Percentiles rank a stretch among this genome's conserved stretches.
These are phyloP conservation scores for Cladosporium sp. DNA, from an alignment of 2,329 filamentous ascomycete species.

Conservation along the genomic window DNA sequence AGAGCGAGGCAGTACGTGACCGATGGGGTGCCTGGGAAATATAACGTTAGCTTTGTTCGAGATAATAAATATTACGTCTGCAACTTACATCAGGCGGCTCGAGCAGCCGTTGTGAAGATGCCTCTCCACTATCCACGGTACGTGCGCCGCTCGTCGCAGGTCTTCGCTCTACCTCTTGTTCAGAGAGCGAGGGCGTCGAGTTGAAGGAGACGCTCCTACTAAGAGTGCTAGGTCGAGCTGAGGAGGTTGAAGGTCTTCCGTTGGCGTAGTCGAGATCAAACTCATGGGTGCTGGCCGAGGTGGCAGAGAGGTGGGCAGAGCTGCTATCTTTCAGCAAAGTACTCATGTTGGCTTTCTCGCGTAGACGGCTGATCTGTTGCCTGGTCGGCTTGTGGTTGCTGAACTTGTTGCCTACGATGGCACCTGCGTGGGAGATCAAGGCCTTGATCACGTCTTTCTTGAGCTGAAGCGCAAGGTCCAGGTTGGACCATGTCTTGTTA, in stretches of 20 bases:
- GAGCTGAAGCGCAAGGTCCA: constrained; percentile 86
- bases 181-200: constrained; percentile 27
- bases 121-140: background rate
- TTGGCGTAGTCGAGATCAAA: constrained; percentile 26
- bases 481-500: constrained; percentile 99
- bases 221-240: constrained; percentile 33
- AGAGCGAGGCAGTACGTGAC: constrained; percentile 31
- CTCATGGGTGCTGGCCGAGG: constrained; percentile 33
- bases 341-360: constrained; percentile 80
- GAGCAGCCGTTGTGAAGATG: constrained; percentile 3
- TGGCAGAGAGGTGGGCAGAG: constrained; percentile 24
- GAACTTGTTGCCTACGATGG: constrained; percentile 97
- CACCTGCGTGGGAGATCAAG: constrained; percentile 90
- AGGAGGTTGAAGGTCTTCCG: constrained; percentile 34
- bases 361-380: constrained; percentile 74
- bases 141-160: constrained; percentile 19
- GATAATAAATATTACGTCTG: background rate
- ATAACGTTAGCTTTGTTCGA: background rate
- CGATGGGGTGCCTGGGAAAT: background rate
- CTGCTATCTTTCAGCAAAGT: constrained; percentile 54
- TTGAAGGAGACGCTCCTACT: constrained; percentile 30
- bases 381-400: constrained; percentile 81
- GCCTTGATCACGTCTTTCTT: constrained; percentile 95
- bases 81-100: constrained; percentile 12
- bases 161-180: constrained; percentile 2